Percentiles rank a stretch among this genome's conserved stretches.
Evolutionary conservation across 2,329 filamentous ascomycete genomes (phyloP).

Genomic region (Chrysosporium queenslandicum): DNA sequence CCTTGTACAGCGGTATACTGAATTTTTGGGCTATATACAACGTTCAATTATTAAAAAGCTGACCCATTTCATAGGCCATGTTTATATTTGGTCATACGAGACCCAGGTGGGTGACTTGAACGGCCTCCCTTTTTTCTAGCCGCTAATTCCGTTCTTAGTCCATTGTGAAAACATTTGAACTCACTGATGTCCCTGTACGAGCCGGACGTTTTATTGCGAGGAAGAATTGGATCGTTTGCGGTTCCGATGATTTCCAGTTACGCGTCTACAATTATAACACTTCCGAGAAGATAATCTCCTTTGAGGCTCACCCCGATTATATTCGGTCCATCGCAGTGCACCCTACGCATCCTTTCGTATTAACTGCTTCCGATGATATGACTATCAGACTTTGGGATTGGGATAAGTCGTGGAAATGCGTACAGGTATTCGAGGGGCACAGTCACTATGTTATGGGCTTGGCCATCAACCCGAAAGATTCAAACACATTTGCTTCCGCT

Average conservation of each 20-base stretch:
- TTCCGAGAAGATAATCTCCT: slow-evolving; percentile 93
- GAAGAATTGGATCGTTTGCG: slow-evolving; percentile 98
- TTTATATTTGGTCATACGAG: slow-evolving; percentile 98
- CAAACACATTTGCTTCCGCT: slow-evolving; percentile 82
- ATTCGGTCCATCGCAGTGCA: slow-evolving; percentile 95
- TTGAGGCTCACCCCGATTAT: slow-evolving; percentile 96
- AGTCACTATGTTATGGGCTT: slow-evolving; percentile 95
- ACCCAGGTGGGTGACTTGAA: slow-evolving; percentile 51
- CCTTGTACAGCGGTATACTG: slow-evolving; percentile 77
- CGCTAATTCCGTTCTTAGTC: slow-evolving; percentile 40
- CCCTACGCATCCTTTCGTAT: slow-evolving; percentile 86
- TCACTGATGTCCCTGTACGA: slow-evolving; percentile 94
- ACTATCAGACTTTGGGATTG: slow-evolving; percentile 98
- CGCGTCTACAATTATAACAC: slow-evolving; percentile 99
- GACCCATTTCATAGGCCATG: slow-evolving; percentile 58
- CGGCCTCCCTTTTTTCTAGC: background rate
- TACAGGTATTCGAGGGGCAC: slow-evolving; percentile 93
- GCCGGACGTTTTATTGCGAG: slow-evolving; percentile 92
- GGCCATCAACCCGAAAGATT: slow-evolving; percentile 95
- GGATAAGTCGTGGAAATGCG: slow-evolving; percentile 97
- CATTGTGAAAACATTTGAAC: slow-evolving; percentile 97
- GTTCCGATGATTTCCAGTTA: slow-evolving; percentile 80
- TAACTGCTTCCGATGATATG: slow-evolving; percentile 97
- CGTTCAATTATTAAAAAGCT: slow-evolving; percentile 19
- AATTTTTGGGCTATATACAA: slow-evolving; percentile 8